phyloP scores from a whole-genome alignment of 2,329 filamentous ascomycete species.

The Talaromyces sp. region DNA sequence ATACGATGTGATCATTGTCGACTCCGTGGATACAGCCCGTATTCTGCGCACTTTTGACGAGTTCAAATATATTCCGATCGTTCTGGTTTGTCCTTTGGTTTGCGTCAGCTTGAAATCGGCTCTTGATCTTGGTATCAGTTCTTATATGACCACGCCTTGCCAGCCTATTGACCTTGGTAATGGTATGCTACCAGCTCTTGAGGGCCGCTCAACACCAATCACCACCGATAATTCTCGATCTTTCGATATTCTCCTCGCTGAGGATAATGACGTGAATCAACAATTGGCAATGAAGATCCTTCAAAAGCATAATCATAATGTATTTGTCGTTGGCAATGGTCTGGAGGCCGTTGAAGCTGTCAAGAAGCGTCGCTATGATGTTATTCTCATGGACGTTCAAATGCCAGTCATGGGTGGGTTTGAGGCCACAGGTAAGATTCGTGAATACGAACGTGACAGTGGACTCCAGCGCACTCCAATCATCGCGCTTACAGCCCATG shows the following conservation, averaged over 20 bases:
- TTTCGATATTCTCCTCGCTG: conserved; percentile 91
- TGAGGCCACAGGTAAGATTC: conserved; percentile 93
- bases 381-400: conserved; percentile 98
- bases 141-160: conserved; percentile 97
- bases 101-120: conserved; percentile 92
- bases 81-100: conserved; percentile 84
- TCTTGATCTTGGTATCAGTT: conserved; percentile 93
- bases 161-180: conserved; percentile 92
- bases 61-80: conserved; percentile 97
- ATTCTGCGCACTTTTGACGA: conserved; percentile 83
- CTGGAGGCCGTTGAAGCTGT: conserved; percentile 91
- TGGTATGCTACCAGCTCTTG: conserved; percentile 91
- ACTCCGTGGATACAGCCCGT: conserved; percentile 88
- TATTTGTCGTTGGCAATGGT: conserved; percentile 84
- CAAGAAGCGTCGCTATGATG: conserved; percentile 89
- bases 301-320: conserved; percentile 82
- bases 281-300: conserved; percentile 94
- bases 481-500: conserved; percentile 94
- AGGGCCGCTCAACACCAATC: conserved; percentile 87
- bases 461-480: conserved; percentile 85
- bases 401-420: conserved; percentile 99
- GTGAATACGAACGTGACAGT: conserved; percentile 86
- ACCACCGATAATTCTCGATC: conserved; percentile 93
- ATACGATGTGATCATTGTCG: conserved; percentile 95
- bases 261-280: conserved; percentile 98